Conservation (phyloP, 2,329 filamentous ascomycete genomes). For the Capronia americana region DNA sequence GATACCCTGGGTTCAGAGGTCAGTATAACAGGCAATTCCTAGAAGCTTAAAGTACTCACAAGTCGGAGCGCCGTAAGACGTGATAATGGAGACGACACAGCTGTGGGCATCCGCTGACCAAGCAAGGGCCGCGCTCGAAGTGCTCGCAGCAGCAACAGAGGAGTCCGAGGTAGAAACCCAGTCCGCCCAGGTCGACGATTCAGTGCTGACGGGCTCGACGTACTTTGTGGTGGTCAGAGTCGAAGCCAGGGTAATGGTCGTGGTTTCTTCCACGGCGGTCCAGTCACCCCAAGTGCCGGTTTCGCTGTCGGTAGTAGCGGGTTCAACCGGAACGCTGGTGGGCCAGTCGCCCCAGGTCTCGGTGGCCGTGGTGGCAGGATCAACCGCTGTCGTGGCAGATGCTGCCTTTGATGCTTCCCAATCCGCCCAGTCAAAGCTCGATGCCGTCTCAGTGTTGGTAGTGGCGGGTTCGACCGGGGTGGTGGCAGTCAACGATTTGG, state of each 20-base stretch:
- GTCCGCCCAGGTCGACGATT: conserved; percentile 38
- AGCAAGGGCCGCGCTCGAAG: not conserved
- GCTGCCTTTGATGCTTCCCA: conserved; percentile 22
- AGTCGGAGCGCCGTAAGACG: conserved; percentile 38
- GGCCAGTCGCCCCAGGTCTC: conserved; percentile 40
- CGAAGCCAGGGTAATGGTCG: conserved; percentile 62
- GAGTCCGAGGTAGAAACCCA: conserved; percentile 30
- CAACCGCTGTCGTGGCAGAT: conserved; percentile 12
- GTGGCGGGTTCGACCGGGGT: conserved; percentile 57
- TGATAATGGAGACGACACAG: conserved; percentile 33
- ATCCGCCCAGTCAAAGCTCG: conserved; percentile 26
- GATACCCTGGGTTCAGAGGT: conserved; percentile 29
- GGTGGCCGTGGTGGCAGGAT: conserved; percentile 44
- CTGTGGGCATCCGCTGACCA: conserved; percentile 17
- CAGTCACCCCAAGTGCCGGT: conserved; percentile 40
- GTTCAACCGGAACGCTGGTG: conserved; percentile 15
- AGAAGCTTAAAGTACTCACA: conserved; percentile 31
- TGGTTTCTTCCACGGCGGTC: conserved; percentile 60
- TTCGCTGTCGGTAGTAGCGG: conserved; percentile 53
- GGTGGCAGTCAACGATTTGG: not conserved
- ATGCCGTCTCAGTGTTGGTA: conserved; percentile 43
- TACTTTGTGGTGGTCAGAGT: conserved; percentile 71
- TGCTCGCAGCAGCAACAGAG: conserved; percentile 11
- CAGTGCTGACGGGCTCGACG: conserved; percentile 75
- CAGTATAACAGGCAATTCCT: not conserved